phyloP scores from a whole-genome alignment of 768 basidiomycete species.

The Lyophyllum decastes region DNA sequence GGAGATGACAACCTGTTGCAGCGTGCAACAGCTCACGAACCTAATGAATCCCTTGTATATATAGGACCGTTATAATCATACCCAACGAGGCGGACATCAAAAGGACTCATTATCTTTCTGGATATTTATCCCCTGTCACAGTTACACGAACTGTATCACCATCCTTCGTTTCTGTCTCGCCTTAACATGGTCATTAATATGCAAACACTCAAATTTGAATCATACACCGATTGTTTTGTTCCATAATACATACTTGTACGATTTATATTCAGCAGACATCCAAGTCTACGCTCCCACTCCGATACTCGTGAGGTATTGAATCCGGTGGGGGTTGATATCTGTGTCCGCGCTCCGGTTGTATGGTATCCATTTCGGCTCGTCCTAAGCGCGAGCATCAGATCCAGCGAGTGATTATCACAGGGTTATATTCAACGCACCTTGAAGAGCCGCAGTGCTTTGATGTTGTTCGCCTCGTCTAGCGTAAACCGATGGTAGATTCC shows the following conservation, averaged over 20 bases:
- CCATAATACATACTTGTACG: not conserved
- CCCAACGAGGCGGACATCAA: not conserved
- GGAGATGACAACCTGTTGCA: not conserved
- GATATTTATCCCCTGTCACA: too few relatives aligned
- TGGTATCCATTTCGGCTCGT: slow-evolving; percentile 90
- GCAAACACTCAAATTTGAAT: not conserved
- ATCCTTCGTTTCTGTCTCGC: not conserved
- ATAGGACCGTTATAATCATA: not conserved
- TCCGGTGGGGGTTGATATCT: slow-evolving; percentile 63
- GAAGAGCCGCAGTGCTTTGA: slow-evolving; percentile 84
- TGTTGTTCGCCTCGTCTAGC: slow-evolving; percentile 70
- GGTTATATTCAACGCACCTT: slow-evolving; percentile 50
- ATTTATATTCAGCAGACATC: not conserved
- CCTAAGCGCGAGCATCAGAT: slow-evolving; percentile 42
- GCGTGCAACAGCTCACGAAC: not conserved
- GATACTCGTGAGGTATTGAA: slow-evolving; percentile 59
- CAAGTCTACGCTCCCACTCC: slow-evolving; percentile 38
- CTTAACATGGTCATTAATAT: not conserved
- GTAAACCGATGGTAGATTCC: slow-evolving; percentile 97
- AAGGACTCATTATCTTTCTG: not conserved
- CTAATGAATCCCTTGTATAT: not conserved
- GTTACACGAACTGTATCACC: too few relatives aligned
- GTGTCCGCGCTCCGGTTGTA: slow-evolving; percentile 64
- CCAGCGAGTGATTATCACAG: not conserved
- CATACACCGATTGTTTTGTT: not conserved